Base-by-base conservation (phyloP, 805 yeast genomes). In the Starmera quercuum region DNA sequence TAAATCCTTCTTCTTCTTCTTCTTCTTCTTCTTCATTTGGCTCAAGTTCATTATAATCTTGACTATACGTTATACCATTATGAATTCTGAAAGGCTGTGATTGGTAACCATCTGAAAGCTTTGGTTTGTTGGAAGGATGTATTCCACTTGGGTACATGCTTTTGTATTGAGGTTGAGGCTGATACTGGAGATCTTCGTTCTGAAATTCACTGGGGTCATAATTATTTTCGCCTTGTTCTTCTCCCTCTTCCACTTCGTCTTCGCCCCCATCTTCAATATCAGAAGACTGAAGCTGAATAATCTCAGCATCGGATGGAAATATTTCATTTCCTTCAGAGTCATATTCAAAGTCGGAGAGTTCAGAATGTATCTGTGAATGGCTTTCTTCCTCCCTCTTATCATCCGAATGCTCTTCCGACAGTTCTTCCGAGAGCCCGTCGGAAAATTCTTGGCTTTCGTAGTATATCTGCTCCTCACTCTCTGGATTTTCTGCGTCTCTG, bases 141-240 rank as follows among this genome's bases (percentile, higher is more conserved):
- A n/a, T n/a, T n/a, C n/a, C n/a, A n/a, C n/a, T n/a, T n/a, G n/a
- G n/a, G 22, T 43, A 44, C 29, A 35, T 31, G 15, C 40, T 40
- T 20, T 27, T 23, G 11, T 11, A 14, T 19, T 45, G 49, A 5
- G 39, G 42, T 33, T 36, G 31, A 3, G 35, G 31, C 7, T 36
- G 28, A 17, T 40, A 41, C 6, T 29, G 13, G 2, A 30, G n/a
- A 9, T 29, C 8, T n/a, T 35, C 43, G 14, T 38, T 31, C 5
- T 26, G 30, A 26, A 43, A 44, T 20, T 24, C 29, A 4, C 28
- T 20, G 12, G 45, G 46, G 24, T 39, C 39, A 19, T 44, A 42
- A 10, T 20, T 19, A 17, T 24, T 30, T 5, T 24, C 35, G 19
- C 36, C 41, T 10, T 25, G 35, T 1, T 30, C 31, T 10, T 21